Conservation (phyloP, 2,329 filamentous ascomycete species). For the Cyclaneusma minus region DNA sequence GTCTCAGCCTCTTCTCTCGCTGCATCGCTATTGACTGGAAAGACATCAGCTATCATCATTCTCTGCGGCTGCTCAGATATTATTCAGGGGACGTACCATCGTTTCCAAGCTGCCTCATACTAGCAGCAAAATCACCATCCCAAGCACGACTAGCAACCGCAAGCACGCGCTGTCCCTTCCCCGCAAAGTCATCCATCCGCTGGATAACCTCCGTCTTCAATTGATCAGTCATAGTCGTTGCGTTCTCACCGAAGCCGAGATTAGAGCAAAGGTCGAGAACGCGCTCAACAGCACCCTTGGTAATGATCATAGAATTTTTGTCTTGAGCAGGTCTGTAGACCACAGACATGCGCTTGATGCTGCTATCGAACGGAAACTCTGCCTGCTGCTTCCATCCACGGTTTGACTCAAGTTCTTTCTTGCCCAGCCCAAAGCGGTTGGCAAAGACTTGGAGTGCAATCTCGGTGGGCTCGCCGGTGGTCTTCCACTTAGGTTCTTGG, state of each 20-base stretch:
- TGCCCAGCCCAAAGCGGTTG: constrained; percentile 37
- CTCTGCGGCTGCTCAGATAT: constrained; percentile 1
- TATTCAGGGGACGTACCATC: no score
- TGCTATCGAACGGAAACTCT: constrained; percentile 50
- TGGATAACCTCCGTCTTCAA: constrained; percentile 28
- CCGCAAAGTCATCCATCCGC: constrained; percentile 39
- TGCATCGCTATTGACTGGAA: constrained; percentile 7
- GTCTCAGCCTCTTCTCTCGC: constrained; percentile 28
- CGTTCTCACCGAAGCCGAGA: constrained; percentile 23
- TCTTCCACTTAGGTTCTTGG: constrained; percentile 30
- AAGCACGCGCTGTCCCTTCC: constrained; percentile 43
- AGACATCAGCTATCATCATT: constrained; percentile 4
- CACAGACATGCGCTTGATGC: constrained; percentile 52
- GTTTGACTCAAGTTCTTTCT: constrained; percentile 22
- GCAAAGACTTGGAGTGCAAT: constrained; percentile 53
- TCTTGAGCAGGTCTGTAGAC: constrained; percentile 26
- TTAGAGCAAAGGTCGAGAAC: constrained; percentile 39
- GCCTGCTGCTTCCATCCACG: constrained; percentile 34
- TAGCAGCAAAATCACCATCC: constrained; percentile 9
- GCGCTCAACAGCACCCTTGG: constrained; percentile 47
- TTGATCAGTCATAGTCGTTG: constrained; percentile 23
- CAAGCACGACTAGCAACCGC: constrained; percentile 31
- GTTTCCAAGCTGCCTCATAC: no score
- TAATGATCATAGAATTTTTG: constrained; percentile 28
- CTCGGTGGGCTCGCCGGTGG: constrained; percentile 49